Conservation (phyloP, 495 filamentous ascomycete genomes). For the Neurospora sp. region DNA sequence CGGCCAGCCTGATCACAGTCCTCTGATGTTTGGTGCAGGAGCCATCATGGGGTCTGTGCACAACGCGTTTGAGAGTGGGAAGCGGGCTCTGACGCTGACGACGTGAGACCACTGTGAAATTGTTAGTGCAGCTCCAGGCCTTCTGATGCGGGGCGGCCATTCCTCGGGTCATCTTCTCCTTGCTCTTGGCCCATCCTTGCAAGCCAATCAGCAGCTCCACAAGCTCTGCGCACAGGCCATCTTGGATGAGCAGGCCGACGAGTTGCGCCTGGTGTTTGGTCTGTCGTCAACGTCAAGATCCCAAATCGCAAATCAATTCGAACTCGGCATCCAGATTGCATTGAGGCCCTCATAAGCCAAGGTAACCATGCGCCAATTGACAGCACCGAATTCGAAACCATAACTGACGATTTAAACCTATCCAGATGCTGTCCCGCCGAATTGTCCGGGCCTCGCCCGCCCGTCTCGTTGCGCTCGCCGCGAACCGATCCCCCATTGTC, state of each 20-base stretch:
- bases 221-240: neutral
- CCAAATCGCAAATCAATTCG: conserved; percentile 7
- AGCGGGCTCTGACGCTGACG: neutral
- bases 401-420: neutral
- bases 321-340: conserved; percentile 11
- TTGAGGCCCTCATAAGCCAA: conserved; percentile 20
- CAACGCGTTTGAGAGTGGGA: neutral
- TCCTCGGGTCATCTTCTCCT: neutral
- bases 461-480: conserved; percentile 37
- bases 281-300: conserved; percentile 15
- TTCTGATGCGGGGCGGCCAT: neutral
- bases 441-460: conserved; percentile 43
- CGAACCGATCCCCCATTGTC: conserved; percentile 35
- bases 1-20: neutral
- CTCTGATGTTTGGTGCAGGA: conserved; percentile 5
- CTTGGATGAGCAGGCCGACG: conserved; percentile 1
- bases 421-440: conserved; percentile 55
- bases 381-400: neutral
- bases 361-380: conserved; percentile 7
- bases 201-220: conserved; percentile 13
- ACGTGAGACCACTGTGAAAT: neutral
- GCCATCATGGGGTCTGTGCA: neutral
- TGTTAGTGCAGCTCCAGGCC: neutral
- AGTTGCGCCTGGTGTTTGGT: neutral
- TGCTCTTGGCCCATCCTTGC: conserved; percentile 4